phyloP scores from a whole-genome alignment of 495 filamentous ascomycete genomes.

The Massariosphaeria phaeospora region DNA sequence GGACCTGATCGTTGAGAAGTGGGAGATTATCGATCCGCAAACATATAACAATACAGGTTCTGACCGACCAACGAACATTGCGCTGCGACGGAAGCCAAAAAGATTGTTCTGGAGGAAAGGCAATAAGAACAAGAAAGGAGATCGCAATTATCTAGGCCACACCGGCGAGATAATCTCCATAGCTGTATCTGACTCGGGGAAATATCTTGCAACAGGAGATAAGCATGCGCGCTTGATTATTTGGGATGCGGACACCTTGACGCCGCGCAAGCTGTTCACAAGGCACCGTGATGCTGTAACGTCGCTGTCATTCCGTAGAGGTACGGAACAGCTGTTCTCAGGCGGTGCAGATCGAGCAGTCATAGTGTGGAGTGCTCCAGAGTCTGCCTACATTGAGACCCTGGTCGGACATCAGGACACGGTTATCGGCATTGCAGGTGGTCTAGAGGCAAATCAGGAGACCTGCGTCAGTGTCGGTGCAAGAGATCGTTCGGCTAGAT shows the following conservation, averaged over 20 bases:
- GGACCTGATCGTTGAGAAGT: constrained; percentile 79
- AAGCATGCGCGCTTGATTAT: constrained; percentile 75
- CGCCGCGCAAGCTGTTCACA: constrained; percentile 73
- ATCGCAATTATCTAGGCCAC: constrained; percentile 64
- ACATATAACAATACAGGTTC: constrained; percentile 47
- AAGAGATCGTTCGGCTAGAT: constrained; percentile 82
- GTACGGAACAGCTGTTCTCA: constrained; percentile 89
- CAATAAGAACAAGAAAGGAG: constrained; percentile 53
- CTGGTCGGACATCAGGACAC: constrained; percentile 93
- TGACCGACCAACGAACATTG: constrained; percentile 54
- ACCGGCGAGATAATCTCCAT: constrained; percentile 70
- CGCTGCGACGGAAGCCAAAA: constrained; percentile 66
- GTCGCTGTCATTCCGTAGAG: constrained; percentile 70
- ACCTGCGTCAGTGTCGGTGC: constrained; percentile 86
- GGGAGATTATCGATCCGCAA: constrained; percentile 58
- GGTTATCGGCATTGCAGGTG: constrained; percentile 72
- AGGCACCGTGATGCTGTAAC: constrained; percentile 88
- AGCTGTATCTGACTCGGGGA: constrained; percentile 81
- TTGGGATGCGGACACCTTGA: constrained; percentile 75
- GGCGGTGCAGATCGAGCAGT: constrained; percentile 83
- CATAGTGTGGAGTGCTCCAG: constrained; percentile 80
- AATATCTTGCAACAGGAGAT: constrained; percentile 86
- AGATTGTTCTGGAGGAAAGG: constrained; percentile 55
- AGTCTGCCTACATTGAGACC: constrained; percentile 86
- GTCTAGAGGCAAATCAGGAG: constrained; percentile 60